Evolutionary conservation across 1,284 basidiomycete species (phyloP), one percentile per base, ranked within the genome.

Genomic region (Malassezia brasiliensis): DNA sequence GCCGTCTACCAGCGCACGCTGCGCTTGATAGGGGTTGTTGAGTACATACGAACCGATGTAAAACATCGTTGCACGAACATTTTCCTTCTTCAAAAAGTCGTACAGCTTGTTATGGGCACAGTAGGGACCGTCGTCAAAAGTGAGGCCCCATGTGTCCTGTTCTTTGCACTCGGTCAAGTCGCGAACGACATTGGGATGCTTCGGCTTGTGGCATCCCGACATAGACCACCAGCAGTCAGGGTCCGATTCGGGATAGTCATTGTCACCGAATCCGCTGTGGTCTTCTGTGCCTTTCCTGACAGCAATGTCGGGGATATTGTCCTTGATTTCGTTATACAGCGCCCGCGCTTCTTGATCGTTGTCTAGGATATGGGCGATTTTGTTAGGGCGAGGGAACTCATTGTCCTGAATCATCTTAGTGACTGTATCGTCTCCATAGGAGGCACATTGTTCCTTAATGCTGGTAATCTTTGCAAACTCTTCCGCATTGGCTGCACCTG

Each of bases 1-100:
- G n/a, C 68, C 68, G 36, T 70, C 68, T 8, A 60, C 62, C 17
- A 70, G 47, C 41, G 75, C 79, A 36, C 79, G 72, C 58, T 79
- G 74, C 14, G 79, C 79, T 67, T 81, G 77, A 12, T 78, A 64
- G 8, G 80, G 80, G 79, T 79, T 80, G 68, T 80, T 76, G 48
- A 79, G 61, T 22, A 81, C 79, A 68, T 81, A 81, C 38, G 77
- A 77, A 6, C 79, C 78, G 70, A 78, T 67, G 63, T 65, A 75
- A 56, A 72, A 74, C 75, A 81, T 72, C 34, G 79, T 78, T 0
- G 79, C 79, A 63, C 77, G 78, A 55, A 79, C 77, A 14, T 80
- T 75, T 41, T 79, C 65, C 52, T 76, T 58, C 40, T 70, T 47
- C 36, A 80, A 67, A 60, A 74, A 78, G 65, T 80, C 77, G 72